These are phyloP conservation scores for Thuja plicata DNA, from an alignment of 83 land plant genomes.

Conservation along the genomic window DNA sequence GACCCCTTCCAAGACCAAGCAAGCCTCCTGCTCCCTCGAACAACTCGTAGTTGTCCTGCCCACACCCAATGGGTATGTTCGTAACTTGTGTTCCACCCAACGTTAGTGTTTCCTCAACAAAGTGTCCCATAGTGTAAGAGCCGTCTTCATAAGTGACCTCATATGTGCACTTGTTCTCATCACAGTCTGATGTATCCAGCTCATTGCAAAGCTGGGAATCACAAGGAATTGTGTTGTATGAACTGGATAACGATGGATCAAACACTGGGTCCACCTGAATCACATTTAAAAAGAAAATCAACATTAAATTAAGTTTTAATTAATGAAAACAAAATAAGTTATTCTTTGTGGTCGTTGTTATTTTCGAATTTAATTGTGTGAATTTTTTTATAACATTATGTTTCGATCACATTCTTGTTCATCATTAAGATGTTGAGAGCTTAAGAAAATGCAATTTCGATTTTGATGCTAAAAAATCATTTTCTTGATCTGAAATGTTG, in stretches of 20 bases:
- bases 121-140: constrained; percentile 63
- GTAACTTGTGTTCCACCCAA: constrained; percentile 29
- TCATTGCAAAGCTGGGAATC: constrained; percentile 25
- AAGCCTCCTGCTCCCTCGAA: constrained; percentile 71
- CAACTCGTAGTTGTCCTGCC: constrained; percentile 75
- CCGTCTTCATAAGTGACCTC: constrained; percentile 78
- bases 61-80: constrained; percentile 75
- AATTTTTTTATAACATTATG: too few species aligned
- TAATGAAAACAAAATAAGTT: too few species aligned
- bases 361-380: too few species aligned
- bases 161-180: constrained; percentile 48
- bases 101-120: constrained; percentile 64
- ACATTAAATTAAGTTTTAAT: too few species aligned
- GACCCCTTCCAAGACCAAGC: constrained; percentile 62
- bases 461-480: too few species aligned
- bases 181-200: constrained; percentile 52
- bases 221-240: constrained; percentile 45
- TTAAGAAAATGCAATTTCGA: too few species aligned
- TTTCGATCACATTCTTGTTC: too few species aligned
- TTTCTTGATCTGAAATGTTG: too few species aligned
- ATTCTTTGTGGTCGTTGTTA: too few species aligned
- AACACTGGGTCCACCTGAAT: constrained; percentile 45
- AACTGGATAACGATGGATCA: constrained; percentile 41
- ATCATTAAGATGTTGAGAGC: too few species aligned
- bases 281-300: too few species aligned